A percentile compares a stretch with the other conserved stretches of the same genome.
phyloP scores from a whole-genome alignment of 179 eudicot genomes.

The Silene vulgaris region DNA sequence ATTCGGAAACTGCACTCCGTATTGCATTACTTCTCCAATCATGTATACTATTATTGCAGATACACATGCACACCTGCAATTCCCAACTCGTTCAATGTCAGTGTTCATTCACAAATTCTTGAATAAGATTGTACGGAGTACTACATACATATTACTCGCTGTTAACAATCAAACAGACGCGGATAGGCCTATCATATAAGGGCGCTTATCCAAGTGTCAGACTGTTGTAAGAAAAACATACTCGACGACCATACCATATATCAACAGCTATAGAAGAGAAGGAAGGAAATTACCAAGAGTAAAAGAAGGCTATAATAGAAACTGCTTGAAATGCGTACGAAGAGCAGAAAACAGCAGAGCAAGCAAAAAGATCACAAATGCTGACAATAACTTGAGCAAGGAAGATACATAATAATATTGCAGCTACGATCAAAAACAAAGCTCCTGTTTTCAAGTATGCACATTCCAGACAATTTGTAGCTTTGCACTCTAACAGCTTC shows the following conservation, averaged over 20 bases:
- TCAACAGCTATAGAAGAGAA: no score
- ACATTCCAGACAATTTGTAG: constrained; percentile 5
- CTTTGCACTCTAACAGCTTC: constrained; percentile 1
- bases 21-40: constrained; percentile 20
- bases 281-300: constrained; percentile 24
- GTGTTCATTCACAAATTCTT: no score
- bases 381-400: constrained; percentile 16
- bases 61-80: constrained; percentile 15
- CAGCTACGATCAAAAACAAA: constrained; percentile 18
- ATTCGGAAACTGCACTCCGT: not conserved
- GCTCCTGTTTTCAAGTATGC: constrained; percentile 21
- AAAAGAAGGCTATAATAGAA: constrained; percentile 20
- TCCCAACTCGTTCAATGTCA: no score
- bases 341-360: not conserved
- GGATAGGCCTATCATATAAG: no score
- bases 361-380: no score
- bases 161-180: no score
- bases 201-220: no score
- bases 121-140: no score
- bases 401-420: constrained; percentile 6
- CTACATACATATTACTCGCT: no score
- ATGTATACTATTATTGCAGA: constrained; percentile 19
- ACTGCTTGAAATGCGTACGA: constrained; percentile 4
- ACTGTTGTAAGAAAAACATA: no score
- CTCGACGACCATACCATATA: no score